Base-by-base conservation (phyloP, 768 basidiomycete genomes). In the Trametes cingulata region DNA sequence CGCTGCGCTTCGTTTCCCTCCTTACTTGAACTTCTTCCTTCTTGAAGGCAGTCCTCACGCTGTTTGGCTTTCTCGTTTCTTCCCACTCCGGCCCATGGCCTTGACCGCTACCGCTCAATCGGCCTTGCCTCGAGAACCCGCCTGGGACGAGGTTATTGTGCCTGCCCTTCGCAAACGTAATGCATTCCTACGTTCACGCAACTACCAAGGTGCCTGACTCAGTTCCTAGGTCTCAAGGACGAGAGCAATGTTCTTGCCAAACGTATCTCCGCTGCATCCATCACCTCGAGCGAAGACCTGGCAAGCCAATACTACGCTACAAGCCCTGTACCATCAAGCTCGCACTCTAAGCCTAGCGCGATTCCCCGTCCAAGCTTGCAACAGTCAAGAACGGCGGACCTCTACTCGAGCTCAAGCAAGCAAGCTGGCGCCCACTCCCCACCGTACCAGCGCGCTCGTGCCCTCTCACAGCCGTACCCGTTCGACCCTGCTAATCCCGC, bases 81-180 rank as follows among this genome's bases (percentile, higher is more conserved):
- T 54, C 54, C 14, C n/a, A 35, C 13, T 50, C 58, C 65, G 43
- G 59, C 61, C 65, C 50, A 79, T 80, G 80, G 77, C 79, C 53
- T 61, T 80, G 69, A 76, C 77, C 40, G 77, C 76, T 41, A 75
- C 69, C 20, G 70, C 75, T 36, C 75, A 75, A 63, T 76, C 72
- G 22, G 70, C 70, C 62, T 74, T 70, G 67, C 73, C 63, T 59
- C 72, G 67, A 46, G 72, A 68, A 42, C 82, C 86, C 50, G 80
- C 84, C 37, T 93, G 90, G 90, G 91, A 91, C 72, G 90, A 91
- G 69, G 83, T 83, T 36, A 90, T 93, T 56, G 91, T 93, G 29
- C 91, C 91, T 55, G 80, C 88, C 40, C 78, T 93, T 37, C 82
- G 91, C 66, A 90, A 91, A 79, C 82, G 90, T 92, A 77, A 68